phyloP scores from a whole-genome alignment of 805 yeast genomes.

The Huiozyma sinensis region DNA sequence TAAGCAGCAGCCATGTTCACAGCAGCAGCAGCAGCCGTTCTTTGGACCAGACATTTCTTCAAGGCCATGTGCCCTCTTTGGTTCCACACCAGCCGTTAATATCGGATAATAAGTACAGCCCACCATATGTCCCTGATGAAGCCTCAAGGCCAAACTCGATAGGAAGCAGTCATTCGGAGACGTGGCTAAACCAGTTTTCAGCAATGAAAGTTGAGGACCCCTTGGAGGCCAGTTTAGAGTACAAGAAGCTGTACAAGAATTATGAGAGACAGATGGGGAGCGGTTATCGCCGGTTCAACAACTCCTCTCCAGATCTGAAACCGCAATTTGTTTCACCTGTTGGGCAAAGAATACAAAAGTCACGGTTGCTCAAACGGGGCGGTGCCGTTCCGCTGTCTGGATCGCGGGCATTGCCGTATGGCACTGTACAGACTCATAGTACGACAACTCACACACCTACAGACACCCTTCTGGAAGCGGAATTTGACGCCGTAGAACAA shows the following conservation, averaged over 20 bases:
- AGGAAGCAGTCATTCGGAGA: not conserved
- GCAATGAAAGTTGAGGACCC: constrained; percentile 22
- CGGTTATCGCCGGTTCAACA: too few relatives aligned
- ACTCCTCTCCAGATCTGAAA: not conserved
- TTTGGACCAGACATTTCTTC: not conserved
- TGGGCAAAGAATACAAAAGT: not conserved
- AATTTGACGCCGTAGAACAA: constrained; percentile 17
- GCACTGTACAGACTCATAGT: not conserved
- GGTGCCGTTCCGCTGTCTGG: not conserved
- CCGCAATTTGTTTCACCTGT: not conserved
- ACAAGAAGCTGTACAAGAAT: constrained; percentile 17
- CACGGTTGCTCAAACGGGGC: not conserved
- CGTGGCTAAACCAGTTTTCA: constrained; percentile 21
- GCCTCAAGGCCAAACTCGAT: too few relatives aligned
- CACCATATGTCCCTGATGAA: too few relatives aligned
- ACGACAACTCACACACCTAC: not conserved
- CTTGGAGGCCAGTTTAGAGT: constrained; percentile 21
- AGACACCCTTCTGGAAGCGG: constrained; percentile 11
- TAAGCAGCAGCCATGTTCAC: too few relatives aligned
- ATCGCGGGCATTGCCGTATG: too few relatives aligned
- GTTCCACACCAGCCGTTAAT: not conserved
- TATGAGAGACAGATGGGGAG: constrained; percentile 8
- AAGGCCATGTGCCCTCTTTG: not conserved
- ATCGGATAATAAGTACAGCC: not conserved
- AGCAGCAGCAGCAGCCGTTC: not conserved